Evolutionary conservation across 495 filamentous ascomycete genomes (phyloP).

Genomic region (Aspergillus sclerotiicarbonarius): DNA sequence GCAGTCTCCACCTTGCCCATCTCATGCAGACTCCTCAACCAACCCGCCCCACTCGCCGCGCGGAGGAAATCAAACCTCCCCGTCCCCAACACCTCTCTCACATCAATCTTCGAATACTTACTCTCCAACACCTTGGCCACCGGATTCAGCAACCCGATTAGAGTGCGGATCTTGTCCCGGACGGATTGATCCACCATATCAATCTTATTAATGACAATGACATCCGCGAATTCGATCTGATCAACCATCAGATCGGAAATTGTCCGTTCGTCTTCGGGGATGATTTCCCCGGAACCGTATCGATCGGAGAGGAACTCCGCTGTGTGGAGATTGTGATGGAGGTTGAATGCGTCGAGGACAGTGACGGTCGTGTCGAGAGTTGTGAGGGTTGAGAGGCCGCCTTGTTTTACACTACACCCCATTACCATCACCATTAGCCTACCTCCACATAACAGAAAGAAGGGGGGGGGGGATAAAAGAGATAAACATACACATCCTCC

Average conservation of each 20-base stretch:
- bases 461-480: neutral
- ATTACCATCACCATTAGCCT: neutral
- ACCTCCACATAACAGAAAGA: neutral
- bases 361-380: slow-evolving; percentile 59
- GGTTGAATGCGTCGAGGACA: slow-evolving; percentile 58
- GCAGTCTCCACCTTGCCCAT: slow-evolving; percentile 45
- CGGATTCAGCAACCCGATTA: slow-evolving; percentile 50
- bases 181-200: slow-evolving; percentile 43
- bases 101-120: slow-evolving; percentile 44
- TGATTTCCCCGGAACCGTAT: slow-evolving; percentile 38
- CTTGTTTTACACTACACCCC: slow-evolving; percentile 38
- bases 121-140: slow-evolving; percentile 49
- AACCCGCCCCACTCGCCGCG: slow-evolving; percentile 45
- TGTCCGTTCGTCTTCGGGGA: slow-evolving; percentile 56
- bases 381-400: slow-evolving; percentile 52
- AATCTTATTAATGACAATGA: slow-evolving; percentile 57
- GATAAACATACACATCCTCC: slow-evolving; percentile 37
- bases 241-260: slow-evolving; percentile 61
- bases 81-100: slow-evolving; percentile 51
- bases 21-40: slow-evolving; percentile 50
- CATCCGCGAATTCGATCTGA: slow-evolving; percentile 62
- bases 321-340: slow-evolving; percentile 56
- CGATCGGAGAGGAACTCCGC: slow-evolving; percentile 55
- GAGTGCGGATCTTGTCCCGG: slow-evolving; percentile 40
- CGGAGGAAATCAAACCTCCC: slow-evolving; percentile 44